Conservation (phyloP, 2,329 filamentous ascomycete genomes). For the Penicillium sp. region DNA sequence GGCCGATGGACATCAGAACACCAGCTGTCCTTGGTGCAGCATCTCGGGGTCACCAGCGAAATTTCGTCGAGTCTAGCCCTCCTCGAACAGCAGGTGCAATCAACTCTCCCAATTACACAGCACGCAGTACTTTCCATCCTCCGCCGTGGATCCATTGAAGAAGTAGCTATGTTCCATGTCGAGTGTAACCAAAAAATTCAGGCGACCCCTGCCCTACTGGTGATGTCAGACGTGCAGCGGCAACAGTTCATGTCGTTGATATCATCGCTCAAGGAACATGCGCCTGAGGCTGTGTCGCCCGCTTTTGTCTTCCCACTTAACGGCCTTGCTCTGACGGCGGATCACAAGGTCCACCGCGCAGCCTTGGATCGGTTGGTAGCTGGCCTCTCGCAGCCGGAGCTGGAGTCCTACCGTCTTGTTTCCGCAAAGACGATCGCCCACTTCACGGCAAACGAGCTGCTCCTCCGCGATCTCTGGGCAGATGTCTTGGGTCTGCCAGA, state of each 20-base stretch:
- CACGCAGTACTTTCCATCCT: not conserved
- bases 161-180: not conserved
- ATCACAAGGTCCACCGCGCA: not conserved
- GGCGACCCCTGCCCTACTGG: not conserved
- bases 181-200: not conserved
- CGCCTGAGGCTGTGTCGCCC: not conserved
- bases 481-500: not conserved
- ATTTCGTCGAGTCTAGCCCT: not conserved
- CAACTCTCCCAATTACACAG: not conserved
- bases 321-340: not conserved
- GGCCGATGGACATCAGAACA: not conserved
- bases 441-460: not conserved
- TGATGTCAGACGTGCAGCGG: not conserved
- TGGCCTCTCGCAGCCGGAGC: not conserved
- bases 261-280: not conserved
- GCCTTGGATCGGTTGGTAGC: not conserved
- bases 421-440: not conserved
- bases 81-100: not conserved
- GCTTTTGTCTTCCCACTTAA: not conserved
- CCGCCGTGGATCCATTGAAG: not conserved
- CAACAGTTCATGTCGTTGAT: not conserved
- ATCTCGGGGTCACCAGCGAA: not conserved
- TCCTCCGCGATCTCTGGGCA: slow-evolving; percentile 1
- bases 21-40: not conserved
- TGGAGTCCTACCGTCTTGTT: not conserved